These are phyloP conservation scores for Asterionellopsis glacialis DNA, from an alignment of 108 stramenopile species.

Conservation along the genomic window DNA sequence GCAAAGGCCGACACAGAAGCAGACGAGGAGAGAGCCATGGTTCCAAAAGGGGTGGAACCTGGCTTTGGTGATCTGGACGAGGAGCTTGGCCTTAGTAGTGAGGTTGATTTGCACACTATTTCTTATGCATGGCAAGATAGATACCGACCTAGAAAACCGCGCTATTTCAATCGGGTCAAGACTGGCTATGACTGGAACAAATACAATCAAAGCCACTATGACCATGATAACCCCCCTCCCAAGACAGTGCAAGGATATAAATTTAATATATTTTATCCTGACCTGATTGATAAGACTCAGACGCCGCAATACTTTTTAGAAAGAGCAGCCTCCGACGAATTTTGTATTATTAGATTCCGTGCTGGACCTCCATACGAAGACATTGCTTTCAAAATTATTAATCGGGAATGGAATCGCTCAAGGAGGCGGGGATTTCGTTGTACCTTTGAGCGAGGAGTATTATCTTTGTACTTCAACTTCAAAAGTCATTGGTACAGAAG, in stretches of 20 bases:
- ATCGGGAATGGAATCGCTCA: constrained; percentile 95
- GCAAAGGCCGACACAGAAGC: constrained; percentile 15
- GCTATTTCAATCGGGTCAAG: constrained; percentile 98
- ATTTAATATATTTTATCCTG: constrained; percentile 99
- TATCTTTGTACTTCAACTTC: constrained; percentile 96
- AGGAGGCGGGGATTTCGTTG: constrained; percentile 92
- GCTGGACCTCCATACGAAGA: constrained; percentile 99
- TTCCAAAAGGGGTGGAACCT: constrained; percentile 54
- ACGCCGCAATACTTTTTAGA: constrained; percentile 93
- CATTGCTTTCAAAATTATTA: constrained; percentile 98
- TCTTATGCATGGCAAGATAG: constrained; percentile 88
- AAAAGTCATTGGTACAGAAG: constrained; percentile 93
- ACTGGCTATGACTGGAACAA: constrained; percentile 99
- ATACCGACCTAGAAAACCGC: constrained; percentile 95
- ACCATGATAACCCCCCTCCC: constrained; percentile 99
- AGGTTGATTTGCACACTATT: constrained; percentile 40
- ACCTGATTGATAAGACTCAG: constrained; percentile 93
- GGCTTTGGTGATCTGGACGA: constrained; percentile 87
- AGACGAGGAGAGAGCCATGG: constrained; percentile 16
- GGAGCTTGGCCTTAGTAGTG: constrained; percentile 74
- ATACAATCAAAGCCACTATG: constrained; percentile 99
- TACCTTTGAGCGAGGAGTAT: constrained; percentile 95
- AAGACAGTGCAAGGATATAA: constrained; percentile 99
- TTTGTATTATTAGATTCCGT: constrained; percentile 95
- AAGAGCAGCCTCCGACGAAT: constrained; percentile 84